Base-by-base conservation (phyloP, 192 early-diverging fungal species). In the Pilobolus umbonatus region DNA sequence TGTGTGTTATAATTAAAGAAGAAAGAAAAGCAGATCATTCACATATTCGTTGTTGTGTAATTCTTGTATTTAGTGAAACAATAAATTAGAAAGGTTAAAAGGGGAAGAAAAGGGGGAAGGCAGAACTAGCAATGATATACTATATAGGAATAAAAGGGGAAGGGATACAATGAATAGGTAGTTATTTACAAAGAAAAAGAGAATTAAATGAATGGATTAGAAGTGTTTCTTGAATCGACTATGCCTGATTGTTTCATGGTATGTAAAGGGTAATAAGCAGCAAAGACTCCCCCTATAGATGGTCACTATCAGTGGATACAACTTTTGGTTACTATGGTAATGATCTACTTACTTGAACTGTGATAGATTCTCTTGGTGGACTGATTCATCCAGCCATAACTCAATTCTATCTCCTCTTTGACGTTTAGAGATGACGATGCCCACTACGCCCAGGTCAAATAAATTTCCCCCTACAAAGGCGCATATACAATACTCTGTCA, bases 391-490 rank as follows among this genome's bases (percentile, higher is more conserved):
- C 7, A 77, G 48, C 78, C 78, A 80, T 2, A 80, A 57, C 32
- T 80, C 78, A 4, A 80, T 68, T 3, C 78, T 67, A 60, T 80
- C 78, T 22, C 73, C 73, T 15, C 78, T 57, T 11, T 60, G 47
- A 46, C 78, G 56, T 40, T 70, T 45, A 5, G 57, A 57, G 28
- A 64, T 36, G 2, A 75, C 65, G n/a, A 67, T 34, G 19, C 58
- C 62, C 0, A 61, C 61, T 4, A 55, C 35, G 36, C 51, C 71
- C 46, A 60, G 61, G 17, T 69, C 65, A 11, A 56, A 59, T 17
- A 70, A n/a, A 36, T 47, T 60, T 19, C 72, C 75, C 22, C 78
- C 78, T 5, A 74, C 75, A 71, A 76, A 75, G 10, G 67, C 24
- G 50, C 66, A 68, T 17, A 80, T 55, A 1, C 75, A 61, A 1